Conservation (phyloP, 805 yeast genomes). For the Candida caryicola region DNA sequence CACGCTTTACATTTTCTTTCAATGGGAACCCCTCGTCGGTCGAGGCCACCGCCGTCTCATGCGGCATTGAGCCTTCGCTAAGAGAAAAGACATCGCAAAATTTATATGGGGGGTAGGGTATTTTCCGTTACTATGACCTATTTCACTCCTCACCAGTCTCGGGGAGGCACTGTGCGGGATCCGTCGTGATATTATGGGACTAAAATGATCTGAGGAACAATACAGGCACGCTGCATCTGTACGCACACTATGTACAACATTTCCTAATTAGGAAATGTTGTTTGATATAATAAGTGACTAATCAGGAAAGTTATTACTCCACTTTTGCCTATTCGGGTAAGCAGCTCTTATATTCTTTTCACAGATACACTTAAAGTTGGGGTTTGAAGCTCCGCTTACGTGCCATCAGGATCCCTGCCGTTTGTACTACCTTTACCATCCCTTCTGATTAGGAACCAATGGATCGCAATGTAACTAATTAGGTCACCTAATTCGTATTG, state of each 20-base stretch:
- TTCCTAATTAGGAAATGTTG: slow-evolving; percentile 4
- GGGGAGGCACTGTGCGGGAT: neutral
- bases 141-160: neutral
- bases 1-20: too few species aligned
- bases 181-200: neutral
- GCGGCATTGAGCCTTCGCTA: too few species aligned
- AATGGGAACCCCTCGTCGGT: too few species aligned
- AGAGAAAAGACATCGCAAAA: neutral
- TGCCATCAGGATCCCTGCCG: too few species aligned
- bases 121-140: neutral
- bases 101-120: neutral
- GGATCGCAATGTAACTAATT: neutral
- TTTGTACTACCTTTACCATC: neutral
- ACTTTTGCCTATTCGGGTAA: slow-evolving; percentile 12
- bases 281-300: slow-evolving; percentile 1
- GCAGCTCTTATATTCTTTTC: too few species aligned
- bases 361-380: too few species aligned
- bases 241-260: neutral
- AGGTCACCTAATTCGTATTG: slow-evolving; percentile 5
- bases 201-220: slow-evolving; percentile 2
- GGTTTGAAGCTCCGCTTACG: too few species aligned
- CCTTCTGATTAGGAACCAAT: neutral
- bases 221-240: slow-evolving; percentile 4
- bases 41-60: too few species aligned
- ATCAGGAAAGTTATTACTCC: slow-evolving; percentile 7